Evolutionary conservation across 352 stramenopile species (phyloP).

Genomic region (Phytopythium mirpurense): DNA sequence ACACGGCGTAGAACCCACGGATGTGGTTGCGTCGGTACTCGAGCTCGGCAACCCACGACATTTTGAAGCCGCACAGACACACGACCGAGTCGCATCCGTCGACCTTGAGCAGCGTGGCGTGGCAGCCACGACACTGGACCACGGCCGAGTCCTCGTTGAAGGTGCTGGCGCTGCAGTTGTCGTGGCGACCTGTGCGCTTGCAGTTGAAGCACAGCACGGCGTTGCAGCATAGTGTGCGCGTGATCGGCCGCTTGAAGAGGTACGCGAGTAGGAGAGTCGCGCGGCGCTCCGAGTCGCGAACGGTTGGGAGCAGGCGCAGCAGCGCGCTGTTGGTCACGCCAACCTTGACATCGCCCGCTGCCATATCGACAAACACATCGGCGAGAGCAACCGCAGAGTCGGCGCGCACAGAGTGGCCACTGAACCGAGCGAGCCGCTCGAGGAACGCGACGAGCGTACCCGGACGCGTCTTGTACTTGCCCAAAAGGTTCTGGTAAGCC

Average conservation of each 20-base stretch:
- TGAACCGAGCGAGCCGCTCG: conserved; percentile 14
- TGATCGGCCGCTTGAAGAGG: conserved; percentile 21
- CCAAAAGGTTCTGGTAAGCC: not conserved
- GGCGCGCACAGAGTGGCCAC: conserved; percentile 12
- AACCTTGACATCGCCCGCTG: not conserved
- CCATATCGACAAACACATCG: conserved; percentile 13
- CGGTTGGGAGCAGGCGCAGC: not conserved
- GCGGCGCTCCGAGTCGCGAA: conserved; percentile 32
- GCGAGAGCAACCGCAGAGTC: conserved; percentile 7
- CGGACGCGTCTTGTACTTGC: conserved; percentile 5
- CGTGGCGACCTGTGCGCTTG: conserved; percentile 29
- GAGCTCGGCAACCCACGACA: conserved; percentile 29
- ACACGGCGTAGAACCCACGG: conserved; percentile 16
- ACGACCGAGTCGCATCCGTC: conserved; percentile 41
- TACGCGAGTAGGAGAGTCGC: conserved; percentile 30
- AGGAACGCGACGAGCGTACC: conserved; percentile 12
- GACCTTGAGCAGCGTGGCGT: conserved; percentile 34
- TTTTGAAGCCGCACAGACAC: conserved; percentile 38
- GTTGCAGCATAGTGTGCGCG: conserved; percentile 30
- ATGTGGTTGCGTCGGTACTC: conserved; percentile 8
- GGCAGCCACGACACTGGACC: conserved; percentile 35
- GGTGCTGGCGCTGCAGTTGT: conserved; percentile 1
- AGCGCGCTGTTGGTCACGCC: conserved; percentile 13
- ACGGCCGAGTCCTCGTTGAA: conserved; percentile 22
- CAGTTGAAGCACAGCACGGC: conserved; percentile 42